A percentile compares a stretch with the other conserved stretches of the same genome.
Conservation (phyloP, 345 rosid genomes). For the Toxicodendron radicans region DNA sequence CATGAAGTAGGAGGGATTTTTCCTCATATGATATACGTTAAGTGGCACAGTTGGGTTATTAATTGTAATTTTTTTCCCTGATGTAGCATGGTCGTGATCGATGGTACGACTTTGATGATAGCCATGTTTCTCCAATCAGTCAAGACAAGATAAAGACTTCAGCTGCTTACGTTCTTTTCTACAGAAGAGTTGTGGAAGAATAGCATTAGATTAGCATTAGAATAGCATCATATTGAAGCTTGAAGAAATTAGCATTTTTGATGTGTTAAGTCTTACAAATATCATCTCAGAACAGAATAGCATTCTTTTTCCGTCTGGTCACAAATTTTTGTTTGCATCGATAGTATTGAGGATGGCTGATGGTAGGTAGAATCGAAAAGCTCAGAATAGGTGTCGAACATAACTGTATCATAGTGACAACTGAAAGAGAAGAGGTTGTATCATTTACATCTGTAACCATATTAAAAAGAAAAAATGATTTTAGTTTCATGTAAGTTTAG, state of each 20-base stretch:
- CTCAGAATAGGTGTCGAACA: constrained; percentile 26
- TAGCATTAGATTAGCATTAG: constrained; percentile 21
- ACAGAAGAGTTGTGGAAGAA: constrained; percentile 70
- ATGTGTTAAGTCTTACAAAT: constrained; percentile 16
- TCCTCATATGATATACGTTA: neutral
- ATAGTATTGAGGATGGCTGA: constrained; percentile 12
- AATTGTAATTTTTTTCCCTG: constrained; percentile 15
- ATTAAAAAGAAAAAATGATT: constrained; percentile 12
- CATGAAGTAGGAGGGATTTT: neutral
- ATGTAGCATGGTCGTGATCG: constrained; percentile 82
- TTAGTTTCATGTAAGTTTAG: neutral
- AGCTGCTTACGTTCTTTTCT: constrained; percentile 96
- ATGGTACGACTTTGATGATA: constrained; percentile 97
- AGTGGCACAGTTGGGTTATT: constrained; percentile 11
- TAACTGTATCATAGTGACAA: constrained; percentile 40
- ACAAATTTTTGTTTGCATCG: constrained; percentile 25
- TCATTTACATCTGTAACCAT: constrained; percentile 22
- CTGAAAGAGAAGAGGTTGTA: constrained; percentile 17
- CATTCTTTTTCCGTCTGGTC: constrained; percentile 30
- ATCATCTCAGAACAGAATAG: constrained; percentile 18
- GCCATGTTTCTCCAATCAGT: constrained; percentile 66
- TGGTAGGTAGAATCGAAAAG: constrained; percentile 5
- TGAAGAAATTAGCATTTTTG: constrained; percentile 30
- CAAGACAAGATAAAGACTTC: constrained; percentile 87
- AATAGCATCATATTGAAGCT: constrained; percentile 11